phyloP scores from a whole-genome alignment of 1,139 yeast genomes.

The Candida dubliniensis region DNA sequence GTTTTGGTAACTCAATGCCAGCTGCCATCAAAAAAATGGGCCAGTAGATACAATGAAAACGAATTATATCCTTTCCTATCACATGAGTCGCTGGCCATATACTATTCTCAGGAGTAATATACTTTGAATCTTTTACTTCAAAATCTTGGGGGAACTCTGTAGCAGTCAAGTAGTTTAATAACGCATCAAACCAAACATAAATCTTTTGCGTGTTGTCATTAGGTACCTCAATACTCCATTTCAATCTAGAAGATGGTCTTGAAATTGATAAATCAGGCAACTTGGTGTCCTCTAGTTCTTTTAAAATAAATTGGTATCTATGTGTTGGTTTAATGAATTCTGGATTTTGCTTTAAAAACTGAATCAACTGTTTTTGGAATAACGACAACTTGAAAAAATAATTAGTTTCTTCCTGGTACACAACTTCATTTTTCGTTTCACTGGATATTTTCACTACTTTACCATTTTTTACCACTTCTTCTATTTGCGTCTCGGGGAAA shows the following conservation, averaged over 20 bases:
- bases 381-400: conserved; percentile 77
- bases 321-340: conserved; percentile 64
- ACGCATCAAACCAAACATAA: conserved; percentile 97
- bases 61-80: conserved; percentile 86
- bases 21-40: conserved; percentile 91
- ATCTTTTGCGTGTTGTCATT: conserved; percentile 73
- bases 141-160: conserved; percentile 54
- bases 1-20: conserved; percentile 63
- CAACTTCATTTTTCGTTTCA: conserved; percentile 77
- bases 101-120: conserved; percentile 15
- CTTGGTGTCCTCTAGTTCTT: conserved; percentile 50
- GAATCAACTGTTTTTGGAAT: conserved; percentile 56
- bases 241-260: conserved; percentile 71
- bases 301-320: conserved; percentile 55
- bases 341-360: conserved; percentile 47
- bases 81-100: conserved; percentile 74
- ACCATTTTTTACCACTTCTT: conserved; percentile 40
- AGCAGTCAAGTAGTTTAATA: conserved; percentile 79
- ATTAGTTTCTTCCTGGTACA: conserved; percentile 75
- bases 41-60: conserved; percentile 93
- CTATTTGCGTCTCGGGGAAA: conserved; percentile 79
- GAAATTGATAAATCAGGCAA: conserved; percentile 79
- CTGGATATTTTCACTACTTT: conserved; percentile 48
- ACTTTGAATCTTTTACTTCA: background rate
- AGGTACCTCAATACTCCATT: conserved; percentile 94